Percentiles rank a stretch among this genome's conserved stretches.
Evolutionary conservation across 2,329 filamentous ascomycete genomes (phyloP).

Genomic region (Trichoderma koningii): DNA sequence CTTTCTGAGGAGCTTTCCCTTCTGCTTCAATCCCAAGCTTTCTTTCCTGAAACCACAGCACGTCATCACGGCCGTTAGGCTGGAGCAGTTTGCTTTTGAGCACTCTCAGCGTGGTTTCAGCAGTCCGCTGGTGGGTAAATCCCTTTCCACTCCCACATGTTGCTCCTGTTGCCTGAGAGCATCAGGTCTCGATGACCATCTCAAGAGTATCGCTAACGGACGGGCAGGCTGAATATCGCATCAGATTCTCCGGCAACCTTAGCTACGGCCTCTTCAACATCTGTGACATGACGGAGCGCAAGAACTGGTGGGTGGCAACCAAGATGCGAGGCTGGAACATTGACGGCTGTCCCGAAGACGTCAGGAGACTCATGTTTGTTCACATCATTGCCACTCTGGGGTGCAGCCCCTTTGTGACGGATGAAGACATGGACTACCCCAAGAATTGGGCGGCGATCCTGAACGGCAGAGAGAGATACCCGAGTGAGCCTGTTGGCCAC

Average conservation of each 20-base stretch:
- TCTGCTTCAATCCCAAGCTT: conserved; percentile 63
- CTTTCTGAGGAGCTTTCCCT: conserved; percentile 51
- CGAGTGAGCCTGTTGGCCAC: conserved; percentile 62
- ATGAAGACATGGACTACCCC: conserved; percentile 75
- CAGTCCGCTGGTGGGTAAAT: conserved; percentile 54
- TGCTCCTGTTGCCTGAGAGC: not conserved
- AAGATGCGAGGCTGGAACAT: conserved; percentile 54
- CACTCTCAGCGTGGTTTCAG: conserved; percentile 53
- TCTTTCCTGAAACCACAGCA: conserved; percentile 70
- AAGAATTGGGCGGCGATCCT: conserved; percentile 56
- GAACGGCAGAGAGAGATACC: conserved; percentile 44
- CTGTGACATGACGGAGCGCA: conserved; percentile 49
- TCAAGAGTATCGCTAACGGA: conserved; percentile 8
- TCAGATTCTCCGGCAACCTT: conserved; percentile 56
- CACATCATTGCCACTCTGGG: conserved; percentile 78
- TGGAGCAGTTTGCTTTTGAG: conserved; percentile 58
- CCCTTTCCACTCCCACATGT: not conserved
- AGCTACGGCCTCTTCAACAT: conserved; percentile 79
- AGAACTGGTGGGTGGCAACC: conserved; percentile 56
- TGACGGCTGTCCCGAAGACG: conserved; percentile 48
- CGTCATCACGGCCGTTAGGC: conserved; percentile 58
- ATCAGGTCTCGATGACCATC: too few relatives aligned
- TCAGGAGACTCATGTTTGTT: conserved; percentile 65
- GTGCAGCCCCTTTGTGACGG: conserved; percentile 63
- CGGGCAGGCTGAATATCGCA: conserved; percentile 38